Conservation (phyloP, 257 asterid species). For the Fraxinus quadrangulata region DNA sequence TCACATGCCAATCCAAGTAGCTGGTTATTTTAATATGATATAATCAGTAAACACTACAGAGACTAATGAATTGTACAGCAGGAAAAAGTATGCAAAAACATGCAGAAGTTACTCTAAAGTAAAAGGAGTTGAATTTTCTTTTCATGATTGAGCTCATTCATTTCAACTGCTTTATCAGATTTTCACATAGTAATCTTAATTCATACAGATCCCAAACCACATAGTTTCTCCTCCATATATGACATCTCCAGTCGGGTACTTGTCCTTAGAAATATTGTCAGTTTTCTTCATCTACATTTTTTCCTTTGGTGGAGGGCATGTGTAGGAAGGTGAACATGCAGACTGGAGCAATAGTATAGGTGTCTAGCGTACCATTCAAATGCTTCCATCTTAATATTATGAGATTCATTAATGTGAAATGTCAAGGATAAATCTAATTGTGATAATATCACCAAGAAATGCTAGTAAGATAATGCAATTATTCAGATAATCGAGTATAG, state of each 20-base stretch:
- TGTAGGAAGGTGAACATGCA: neutral
- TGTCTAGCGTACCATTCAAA: neutral
- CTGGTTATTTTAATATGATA: neutral
- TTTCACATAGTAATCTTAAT: neutral
- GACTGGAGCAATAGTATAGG: neutral
- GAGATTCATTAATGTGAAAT: neutral
- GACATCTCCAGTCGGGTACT: neutral
- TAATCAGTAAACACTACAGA: neutral
- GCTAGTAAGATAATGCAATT: neutral
- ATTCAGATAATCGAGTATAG: neutral
- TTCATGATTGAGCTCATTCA: neutral
- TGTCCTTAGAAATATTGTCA: neutral
- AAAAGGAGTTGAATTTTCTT: neutral
- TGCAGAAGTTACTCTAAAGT: neutral
- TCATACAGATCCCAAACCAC: neutral
- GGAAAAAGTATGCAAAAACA: neutral
- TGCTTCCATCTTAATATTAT: neutral
- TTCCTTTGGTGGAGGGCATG: neutral
- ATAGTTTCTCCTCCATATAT: neutral
- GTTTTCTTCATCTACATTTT: neutral
- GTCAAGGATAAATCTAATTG: neutral
- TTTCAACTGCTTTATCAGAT: neutral
- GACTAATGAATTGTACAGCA: neutral
- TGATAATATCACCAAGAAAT: neutral
- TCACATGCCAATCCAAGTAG: neutral